Evolutionary conservation across 352 stramenopile genomes (phyloP).

Genomic region (Pythium coloratum): DNA sequence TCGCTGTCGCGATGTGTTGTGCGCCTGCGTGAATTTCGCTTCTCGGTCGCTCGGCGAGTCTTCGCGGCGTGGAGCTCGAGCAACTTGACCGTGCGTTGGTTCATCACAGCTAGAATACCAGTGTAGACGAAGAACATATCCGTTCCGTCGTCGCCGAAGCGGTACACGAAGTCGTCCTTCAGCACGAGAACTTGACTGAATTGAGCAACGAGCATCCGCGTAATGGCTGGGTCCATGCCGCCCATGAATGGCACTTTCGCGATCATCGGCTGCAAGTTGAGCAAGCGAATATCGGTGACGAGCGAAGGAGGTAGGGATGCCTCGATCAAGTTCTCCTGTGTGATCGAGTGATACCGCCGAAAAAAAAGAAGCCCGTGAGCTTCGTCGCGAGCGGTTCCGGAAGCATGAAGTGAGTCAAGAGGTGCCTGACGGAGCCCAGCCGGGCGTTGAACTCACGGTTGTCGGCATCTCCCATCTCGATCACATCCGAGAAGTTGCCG

Average conservation of each 20-base stretch:
- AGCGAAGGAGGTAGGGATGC: constrained; percentile 46
- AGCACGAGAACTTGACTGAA: constrained; percentile 51
- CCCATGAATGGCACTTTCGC: constrained; percentile 55
- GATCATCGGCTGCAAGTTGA: constrained; percentile 55
- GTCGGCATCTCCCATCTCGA: constrained; percentile 48
- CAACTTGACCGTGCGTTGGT: constrained; percentile 5
- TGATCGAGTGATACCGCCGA: constrained; percentile 57
- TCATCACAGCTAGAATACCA: constrained; percentile 41
- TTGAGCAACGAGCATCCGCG: constrained; percentile 49
- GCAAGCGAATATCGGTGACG: constrained; percentile 51
- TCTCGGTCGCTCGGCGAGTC: background rate
- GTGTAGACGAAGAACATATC: constrained; percentile 70
- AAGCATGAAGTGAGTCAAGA: constrained; percentile 45
- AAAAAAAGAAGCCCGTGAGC: constrained; percentile 57
- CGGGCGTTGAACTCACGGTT: constrained; percentile 57
- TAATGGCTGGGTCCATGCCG: constrained; percentile 43
- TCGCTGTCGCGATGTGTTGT: background rate
- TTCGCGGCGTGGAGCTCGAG: background rate
- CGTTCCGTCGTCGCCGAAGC: constrained; percentile 43
- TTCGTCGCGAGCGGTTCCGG: constrained; percentile 31
- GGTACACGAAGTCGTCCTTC: constrained; percentile 50
- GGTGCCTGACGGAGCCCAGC: constrained; percentile 42
- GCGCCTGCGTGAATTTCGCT: background rate
- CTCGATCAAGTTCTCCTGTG: constrained; percentile 48
- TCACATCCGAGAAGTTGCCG: constrained; percentile 51